Evolutionary conservation across 2,329 filamentous ascomycete genomes (phyloP).

Genomic region (Exophiala sideris): DNA sequence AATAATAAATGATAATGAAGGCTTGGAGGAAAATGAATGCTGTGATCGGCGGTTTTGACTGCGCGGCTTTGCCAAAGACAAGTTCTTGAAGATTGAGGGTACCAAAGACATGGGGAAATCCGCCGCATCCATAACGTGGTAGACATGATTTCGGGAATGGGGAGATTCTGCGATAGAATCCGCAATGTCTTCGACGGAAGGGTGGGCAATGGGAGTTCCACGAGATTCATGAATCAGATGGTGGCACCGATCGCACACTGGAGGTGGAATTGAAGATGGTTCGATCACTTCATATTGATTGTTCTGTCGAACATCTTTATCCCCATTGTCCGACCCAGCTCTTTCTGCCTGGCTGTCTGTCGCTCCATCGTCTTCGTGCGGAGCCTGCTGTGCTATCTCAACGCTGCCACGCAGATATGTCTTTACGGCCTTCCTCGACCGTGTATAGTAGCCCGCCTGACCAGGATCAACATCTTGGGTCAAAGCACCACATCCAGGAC

Average conservation of each 20-base stretch:
- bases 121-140: slow-evolving; percentile 90
- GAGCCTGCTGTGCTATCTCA: background rate
- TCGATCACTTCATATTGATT: slow-evolving; percentile 4
- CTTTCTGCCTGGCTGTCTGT: background rate
- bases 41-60: slow-evolving; percentile 73
- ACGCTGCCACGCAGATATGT: slow-evolving; percentile 25
- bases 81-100: slow-evolving; percentile 66
- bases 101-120: slow-evolving; percentile 95
- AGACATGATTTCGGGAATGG: slow-evolving; percentile 87
- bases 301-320: background rate
- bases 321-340: background rate
- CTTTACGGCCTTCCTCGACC: slow-evolving; percentile 47
- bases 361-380: slow-evolving; percentile 1
- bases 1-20: slow-evolving; percentile 76
- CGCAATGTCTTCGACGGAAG: slow-evolving; percentile 73
- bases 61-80: slow-evolving; percentile 70
- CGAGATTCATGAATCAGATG: slow-evolving; percentile 71
- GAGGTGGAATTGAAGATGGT: slow-evolving; percentile 32
- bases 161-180: slow-evolving; percentile 86
- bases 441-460: slow-evolving; percentile 57
- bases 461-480: slow-evolving; percentile 54
- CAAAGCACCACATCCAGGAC: slow-evolving; percentile 62
- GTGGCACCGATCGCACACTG: slow-evolving; percentile 86
- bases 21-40: slow-evolving; percentile 38
- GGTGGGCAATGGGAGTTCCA: slow-evolving; percentile 72